Evolutionary conservation across 768 basidiomycete species (phyloP).

Genomic region (Postia placenta): DNA sequence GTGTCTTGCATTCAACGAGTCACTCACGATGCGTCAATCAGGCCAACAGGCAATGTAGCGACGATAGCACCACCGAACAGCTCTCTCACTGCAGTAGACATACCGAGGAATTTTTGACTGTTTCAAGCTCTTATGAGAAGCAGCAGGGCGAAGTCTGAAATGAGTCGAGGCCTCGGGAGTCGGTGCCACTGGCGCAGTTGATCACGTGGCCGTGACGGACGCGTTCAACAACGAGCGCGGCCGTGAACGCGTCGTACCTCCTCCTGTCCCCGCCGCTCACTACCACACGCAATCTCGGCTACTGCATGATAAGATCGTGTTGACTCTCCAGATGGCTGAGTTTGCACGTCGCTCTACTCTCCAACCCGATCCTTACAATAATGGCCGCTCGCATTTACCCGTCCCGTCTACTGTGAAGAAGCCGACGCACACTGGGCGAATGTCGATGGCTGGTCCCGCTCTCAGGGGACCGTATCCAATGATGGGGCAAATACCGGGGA

Average conservation of each 20-base stretch:
- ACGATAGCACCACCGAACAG: slow-evolving; percentile 90
- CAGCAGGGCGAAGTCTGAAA: too few relatives aligned
- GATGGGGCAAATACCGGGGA: slow-evolving; percentile 21
- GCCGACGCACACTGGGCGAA: slow-evolving; percentile 43
- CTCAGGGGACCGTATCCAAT: slow-evolving; percentile 46
- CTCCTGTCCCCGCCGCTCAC: not conserved
- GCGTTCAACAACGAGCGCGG: slow-evolving; percentile 14
- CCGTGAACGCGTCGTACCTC: slow-evolving; percentile 6
- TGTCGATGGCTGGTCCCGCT: slow-evolving; percentile 77
- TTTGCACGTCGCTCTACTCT: slow-evolving; percentile 51
- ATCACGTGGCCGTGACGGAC: slow-evolving; percentile 27
- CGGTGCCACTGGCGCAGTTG: too few relatives aligned
- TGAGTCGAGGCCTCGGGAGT: too few relatives aligned
- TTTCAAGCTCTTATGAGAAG: too few relatives aligned
- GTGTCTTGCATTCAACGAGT: too few relatives aligned
- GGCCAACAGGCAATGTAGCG: slow-evolving; percentile 43
- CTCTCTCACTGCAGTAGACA: slow-evolving; percentile 27
- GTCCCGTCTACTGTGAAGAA: slow-evolving; percentile 73
- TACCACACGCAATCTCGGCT: too few relatives aligned
- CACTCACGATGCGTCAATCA: slow-evolving; percentile 85
- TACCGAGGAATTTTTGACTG: too few relatives aligned
- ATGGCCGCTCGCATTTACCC: slow-evolving; percentile 60
- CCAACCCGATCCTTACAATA: slow-evolving; percentile 50
- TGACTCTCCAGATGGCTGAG: slow-evolving; percentile 33
- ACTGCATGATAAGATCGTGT: too few relatives aligned